phyloP scores from a whole-genome alignment of 805 yeast species.

The Kodamaea laetipori region DNA sequence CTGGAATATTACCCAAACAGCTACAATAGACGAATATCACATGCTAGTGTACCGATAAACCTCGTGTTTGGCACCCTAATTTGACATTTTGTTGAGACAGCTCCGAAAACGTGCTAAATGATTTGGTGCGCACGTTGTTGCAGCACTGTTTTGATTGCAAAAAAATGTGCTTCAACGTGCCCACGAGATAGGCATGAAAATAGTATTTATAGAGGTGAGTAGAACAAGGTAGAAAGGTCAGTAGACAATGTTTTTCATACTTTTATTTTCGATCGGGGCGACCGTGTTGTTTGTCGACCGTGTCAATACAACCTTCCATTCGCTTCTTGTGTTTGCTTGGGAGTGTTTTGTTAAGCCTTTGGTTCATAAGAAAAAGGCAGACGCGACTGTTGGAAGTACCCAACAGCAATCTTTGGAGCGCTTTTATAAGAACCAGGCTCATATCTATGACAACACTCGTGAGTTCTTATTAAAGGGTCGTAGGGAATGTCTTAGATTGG shows the following conservation, averaged over 20 bases:
- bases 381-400: constrained; percentile 24
- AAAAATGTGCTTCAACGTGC: constrained; percentile 7
- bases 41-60: constrained; percentile 7
- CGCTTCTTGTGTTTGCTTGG: constrained; percentile 39
- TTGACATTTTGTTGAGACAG: background rate
- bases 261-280: constrained; percentile 8
- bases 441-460: constrained; percentile 74
- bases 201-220: background rate
- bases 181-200: background rate
- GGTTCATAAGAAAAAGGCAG: constrained; percentile 29
- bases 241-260: constrained; percentile 11
- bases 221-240: no score
- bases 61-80: background rate
- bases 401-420: constrained; percentile 67
- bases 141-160: constrained; percentile 8
- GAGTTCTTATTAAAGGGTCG: constrained; percentile 68
- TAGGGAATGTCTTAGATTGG: constrained; percentile 60
- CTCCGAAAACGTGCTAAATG: no score
- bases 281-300: constrained; percentile 14
- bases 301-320: constrained; percentile 24
- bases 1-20: no score
- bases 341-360: constrained; percentile 66
- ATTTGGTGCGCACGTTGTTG: constrained; percentile 11
- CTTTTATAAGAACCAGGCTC: constrained; percentile 77
- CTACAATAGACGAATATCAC: no score